Evolutionary conservation across 2,329 filamentous ascomycete species (phyloP).

Genomic region (Colletotrichum sublineola): DNA sequence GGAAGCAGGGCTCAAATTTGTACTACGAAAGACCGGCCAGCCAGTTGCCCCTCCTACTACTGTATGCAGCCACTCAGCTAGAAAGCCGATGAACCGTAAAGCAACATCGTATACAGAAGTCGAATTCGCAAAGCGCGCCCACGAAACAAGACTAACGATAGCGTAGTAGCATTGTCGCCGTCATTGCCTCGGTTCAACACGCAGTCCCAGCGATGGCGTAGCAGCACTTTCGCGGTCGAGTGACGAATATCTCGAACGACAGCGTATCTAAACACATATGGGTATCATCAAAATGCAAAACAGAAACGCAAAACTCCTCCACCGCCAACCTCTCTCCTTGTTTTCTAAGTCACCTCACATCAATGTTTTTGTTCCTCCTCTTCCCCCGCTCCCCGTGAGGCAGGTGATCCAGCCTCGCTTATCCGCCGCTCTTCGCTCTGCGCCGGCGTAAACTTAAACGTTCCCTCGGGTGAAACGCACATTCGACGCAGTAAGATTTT

Average conservation of each 20-base stretch:
- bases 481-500: slow-evolving; percentile 40
- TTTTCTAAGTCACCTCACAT: neutral
- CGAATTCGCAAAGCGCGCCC: slow-evolving; percentile 54
- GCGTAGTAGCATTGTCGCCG: slow-evolving; percentile 68
- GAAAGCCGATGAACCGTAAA: neutral
- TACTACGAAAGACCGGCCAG: slow-evolving; percentile 28
- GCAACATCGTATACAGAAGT: slow-evolving; percentile 28
- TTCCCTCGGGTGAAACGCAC: slow-evolving; percentile 49
- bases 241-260: slow-evolving; percentile 55
- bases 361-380: neutral
- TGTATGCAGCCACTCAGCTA: neutral
- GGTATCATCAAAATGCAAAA: slow-evolving; percentile 56
- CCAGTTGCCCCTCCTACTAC: neutral
- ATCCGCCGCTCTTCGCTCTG: slow-evolving; percentile 30
- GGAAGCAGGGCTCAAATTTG: slow-evolving; percentile 27
- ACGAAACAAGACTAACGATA: slow-evolving; percentile 65
- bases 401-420: slow-evolving; percentile 42
- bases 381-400: slow-evolving; percentile 37
- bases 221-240: slow-evolving; percentile 68
- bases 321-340: neutral
- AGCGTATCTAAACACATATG: slow-evolving; percentile 61
- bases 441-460: slow-evolving; percentile 28
- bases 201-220: slow-evolving; percentile 70
- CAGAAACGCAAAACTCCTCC: slow-evolving; percentile 40
- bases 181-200: slow-evolving; percentile 62